Evolutionary conservation across 2,329 filamentous ascomycete genomes (phyloP).

Genomic region (Fusarium sp.): DNA sequence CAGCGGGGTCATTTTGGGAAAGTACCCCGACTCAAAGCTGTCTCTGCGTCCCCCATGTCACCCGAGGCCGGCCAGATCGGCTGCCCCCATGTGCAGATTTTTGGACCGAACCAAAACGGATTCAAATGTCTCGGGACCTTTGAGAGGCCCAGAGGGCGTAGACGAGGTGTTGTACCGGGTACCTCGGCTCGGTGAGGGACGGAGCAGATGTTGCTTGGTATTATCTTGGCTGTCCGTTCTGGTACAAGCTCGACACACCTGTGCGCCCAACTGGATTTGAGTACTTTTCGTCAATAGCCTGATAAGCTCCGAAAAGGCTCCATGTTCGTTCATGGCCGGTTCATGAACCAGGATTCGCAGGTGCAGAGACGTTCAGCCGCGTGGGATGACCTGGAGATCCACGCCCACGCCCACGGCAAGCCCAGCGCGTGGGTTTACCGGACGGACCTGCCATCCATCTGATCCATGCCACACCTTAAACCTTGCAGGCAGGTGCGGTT

Average conservation of each 20-base stretch:
- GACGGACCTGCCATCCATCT: background rate
- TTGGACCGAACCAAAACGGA: background rate
- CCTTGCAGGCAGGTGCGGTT: background rate
- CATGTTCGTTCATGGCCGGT: background rate
- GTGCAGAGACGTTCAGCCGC: background rate
- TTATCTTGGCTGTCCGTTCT: background rate
- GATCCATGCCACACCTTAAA: background rate
- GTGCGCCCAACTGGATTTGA: background rate
- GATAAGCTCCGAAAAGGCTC: background rate
- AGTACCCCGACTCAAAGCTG: background rate
- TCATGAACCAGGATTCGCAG: background rate
- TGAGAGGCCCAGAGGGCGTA: background rate
- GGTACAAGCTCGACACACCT: slow-evolving; percentile 1
- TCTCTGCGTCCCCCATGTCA: background rate
- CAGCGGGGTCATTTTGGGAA: background rate
- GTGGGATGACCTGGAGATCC: background rate
- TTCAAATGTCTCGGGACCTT: background rate
- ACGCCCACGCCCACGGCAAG: background rate
- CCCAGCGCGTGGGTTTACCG: background rate
- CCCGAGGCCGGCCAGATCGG: slow-evolving; percentile 17
- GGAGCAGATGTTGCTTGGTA: background rate
- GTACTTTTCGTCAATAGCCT: background rate
- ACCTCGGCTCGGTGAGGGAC: background rate
- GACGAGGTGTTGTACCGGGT: background rate
- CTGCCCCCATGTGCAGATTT: slow-evolving; percentile 6